Evolutionary conservation across 768 basidiomycete genomes (phyloP).

Genomic region (Amanita thiersii): DNA sequence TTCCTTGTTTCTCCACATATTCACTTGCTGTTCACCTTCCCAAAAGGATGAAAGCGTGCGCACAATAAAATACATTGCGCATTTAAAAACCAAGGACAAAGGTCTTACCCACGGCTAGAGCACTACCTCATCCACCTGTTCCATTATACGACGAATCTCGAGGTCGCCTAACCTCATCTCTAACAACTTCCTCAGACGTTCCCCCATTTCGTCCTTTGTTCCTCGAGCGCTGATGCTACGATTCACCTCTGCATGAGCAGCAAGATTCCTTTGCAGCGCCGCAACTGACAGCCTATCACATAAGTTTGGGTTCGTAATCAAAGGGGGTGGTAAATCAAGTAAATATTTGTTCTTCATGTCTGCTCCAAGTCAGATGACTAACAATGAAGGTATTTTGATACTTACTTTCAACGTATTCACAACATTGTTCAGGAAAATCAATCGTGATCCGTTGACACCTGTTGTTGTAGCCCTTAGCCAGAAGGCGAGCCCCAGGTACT

Average conservation of each 20-base stretch:
- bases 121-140: too few species aligned
- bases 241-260: constrained; percentile 45
- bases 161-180: constrained; percentile 41
- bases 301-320: constrained; percentile 34
- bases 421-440: constrained; percentile 47
- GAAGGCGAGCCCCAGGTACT: constrained; percentile 48
- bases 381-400: not conserved
- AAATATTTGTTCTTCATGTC: constrained; percentile 42
- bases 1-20: too few species aligned
- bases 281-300: constrained; percentile 34
- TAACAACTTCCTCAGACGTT: constrained; percentile 37
- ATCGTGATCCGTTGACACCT: constrained; percentile 14
- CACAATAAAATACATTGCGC: too few species aligned
- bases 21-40: too few species aligned
- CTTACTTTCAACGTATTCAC: constrained; percentile 47
- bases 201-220: constrained; percentile 38
- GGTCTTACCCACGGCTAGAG: too few species aligned
- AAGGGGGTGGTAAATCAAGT: constrained; percentile 35
- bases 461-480: constrained; percentile 14
- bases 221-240: constrained; percentile 35
- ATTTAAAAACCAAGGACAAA: too few species aligned
- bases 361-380: constrained; percentile 15
- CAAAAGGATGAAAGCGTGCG: too few species aligned
- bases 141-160: constrained; percentile 6
- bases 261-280: constrained; percentile 49